Evolutionary conservation across 805 yeast species (phyloP).

Genomic region (Candida stauntonica): DNA sequence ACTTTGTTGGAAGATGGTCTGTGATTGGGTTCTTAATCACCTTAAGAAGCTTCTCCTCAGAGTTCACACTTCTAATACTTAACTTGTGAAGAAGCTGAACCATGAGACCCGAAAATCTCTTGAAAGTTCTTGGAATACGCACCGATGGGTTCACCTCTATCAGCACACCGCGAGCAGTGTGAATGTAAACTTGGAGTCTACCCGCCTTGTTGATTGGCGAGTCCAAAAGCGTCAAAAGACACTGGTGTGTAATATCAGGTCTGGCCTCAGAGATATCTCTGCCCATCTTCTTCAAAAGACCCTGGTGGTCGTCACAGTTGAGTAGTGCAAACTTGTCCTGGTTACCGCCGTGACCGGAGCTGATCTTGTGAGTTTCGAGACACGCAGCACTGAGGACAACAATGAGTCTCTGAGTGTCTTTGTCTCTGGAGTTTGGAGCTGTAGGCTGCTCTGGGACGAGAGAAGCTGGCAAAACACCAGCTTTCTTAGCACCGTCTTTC

Average conservation of each 20-base stretch:
- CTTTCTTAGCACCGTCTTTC: conserved; percentile 22
- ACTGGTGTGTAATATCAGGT: conserved; percentile 99
- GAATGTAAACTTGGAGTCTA: conserved; percentile 91
- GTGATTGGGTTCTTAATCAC: conserved; percentile 97
- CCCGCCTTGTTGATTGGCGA: conserved; percentile 99
- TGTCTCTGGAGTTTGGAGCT: conserved; percentile 78
- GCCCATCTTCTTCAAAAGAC: conserved; percentile 89
- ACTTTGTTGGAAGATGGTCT: conserved; percentile 93
- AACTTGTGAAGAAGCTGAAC: conserved; percentile 91
- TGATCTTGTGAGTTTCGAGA: conserved; percentile 88
- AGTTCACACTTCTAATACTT: conserved; percentile 89
- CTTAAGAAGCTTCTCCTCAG: conserved; percentile 88
- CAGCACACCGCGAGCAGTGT: conserved; percentile 90
- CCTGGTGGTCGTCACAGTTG: conserved; percentile 98
- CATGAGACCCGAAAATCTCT: conserved; percentile 96
- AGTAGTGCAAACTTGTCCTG: conserved; percentile 91
- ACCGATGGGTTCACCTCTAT: conserved; percentile 95
- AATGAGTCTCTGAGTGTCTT: conserved; percentile 77
- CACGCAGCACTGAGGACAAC: conserved; percentile 97
- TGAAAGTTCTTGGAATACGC: conserved; percentile 96
- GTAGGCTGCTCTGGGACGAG: conserved; percentile 86
- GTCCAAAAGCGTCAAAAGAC: conserved; percentile 87
- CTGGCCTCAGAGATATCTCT: conserved; percentile 97
- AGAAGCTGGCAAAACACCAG: conserved; percentile 51
- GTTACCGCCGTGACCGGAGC: conserved; percentile 62